phyloP scores from a whole-genome alignment of 257 asterid species.

The Lantana camara region DNA sequence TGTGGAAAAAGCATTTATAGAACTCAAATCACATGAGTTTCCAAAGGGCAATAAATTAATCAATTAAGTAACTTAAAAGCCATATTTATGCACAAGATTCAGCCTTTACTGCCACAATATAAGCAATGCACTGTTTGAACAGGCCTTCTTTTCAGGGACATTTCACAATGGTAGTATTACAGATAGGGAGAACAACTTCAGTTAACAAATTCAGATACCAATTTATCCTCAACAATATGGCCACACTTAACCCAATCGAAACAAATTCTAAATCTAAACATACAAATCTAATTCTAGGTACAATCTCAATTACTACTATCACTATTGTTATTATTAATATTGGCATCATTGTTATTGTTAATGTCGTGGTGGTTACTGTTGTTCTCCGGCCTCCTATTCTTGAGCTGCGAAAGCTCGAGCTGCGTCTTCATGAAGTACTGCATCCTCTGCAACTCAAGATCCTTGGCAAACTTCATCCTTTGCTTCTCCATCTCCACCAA shows the following conservation, averaged over 20 bases:
- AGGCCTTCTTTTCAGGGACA: slow-evolving; percentile 15
- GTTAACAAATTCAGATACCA: slow-evolving; percentile 20
- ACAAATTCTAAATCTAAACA: slow-evolving; percentile 40
- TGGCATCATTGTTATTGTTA: slow-evolving; percentile 23
- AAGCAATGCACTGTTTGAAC: background rate
- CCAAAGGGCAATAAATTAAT: background rate
- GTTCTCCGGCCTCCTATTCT: slow-evolving; percentile 46
- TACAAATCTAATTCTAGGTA: slow-evolving; percentile 37
- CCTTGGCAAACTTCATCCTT: slow-evolving; percentile 90
- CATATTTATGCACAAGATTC: slow-evolving; percentile 25
- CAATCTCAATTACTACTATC: slow-evolving; percentile 60
- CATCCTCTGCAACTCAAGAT: slow-evolving; percentile 92
- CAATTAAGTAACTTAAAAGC: too few relatives aligned
- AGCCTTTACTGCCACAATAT: background rate
- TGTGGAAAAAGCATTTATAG: too few relatives aligned
- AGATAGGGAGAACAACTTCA: slow-evolving; percentile 20
- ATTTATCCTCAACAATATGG: slow-evolving; percentile 24
- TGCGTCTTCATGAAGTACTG: slow-evolving; percentile 82
- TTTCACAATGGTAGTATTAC: slow-evolving; percentile 28
- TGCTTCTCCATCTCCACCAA: slow-evolving; percentile 91
- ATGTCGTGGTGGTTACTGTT: slow-evolving; percentile 33
- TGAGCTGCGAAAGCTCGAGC: slow-evolving; percentile 70
- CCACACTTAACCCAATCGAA: slow-evolving; percentile 20
- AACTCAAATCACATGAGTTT: too few relatives aligned
- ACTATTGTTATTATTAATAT: slow-evolving; percentile 38